Conservation (phyloP, 176 grass and related monocot species). For the Oryza australiensis region DNA sequence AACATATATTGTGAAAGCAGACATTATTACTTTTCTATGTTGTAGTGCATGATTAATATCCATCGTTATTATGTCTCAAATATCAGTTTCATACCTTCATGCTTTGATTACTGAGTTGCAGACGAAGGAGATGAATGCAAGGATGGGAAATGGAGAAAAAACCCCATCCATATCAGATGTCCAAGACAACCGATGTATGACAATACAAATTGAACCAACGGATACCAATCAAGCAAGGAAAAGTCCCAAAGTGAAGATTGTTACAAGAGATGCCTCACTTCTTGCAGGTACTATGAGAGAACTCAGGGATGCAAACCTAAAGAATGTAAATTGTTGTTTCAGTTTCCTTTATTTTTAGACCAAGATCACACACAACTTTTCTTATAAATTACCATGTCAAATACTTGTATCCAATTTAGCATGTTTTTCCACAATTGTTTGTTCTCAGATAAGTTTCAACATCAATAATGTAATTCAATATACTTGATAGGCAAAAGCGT, state of each 20-base stretch:
- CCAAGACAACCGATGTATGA: slow-evolving; percentile 30
- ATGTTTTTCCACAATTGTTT: not conserved
- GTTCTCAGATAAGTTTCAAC: not conserved
- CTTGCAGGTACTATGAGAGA: slow-evolving; percentile 48
- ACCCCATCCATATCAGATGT: slow-evolving; percentile 26
- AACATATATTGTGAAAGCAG: not conserved
- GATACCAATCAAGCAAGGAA: slow-evolving; percentile 40
- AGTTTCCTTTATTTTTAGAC: not conserved
- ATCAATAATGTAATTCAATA: not conserved
- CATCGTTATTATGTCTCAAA: not conserved
- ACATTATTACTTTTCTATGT: not conserved
- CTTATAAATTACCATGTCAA: not conserved
- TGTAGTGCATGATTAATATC: not conserved
- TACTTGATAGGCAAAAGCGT: not conserved
- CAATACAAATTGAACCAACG: slow-evolving; percentile 52
- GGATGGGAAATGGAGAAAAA: slow-evolving; percentile 44
- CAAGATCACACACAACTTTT: not conserved
- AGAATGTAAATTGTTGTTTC: not conserved
- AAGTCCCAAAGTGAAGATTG: slow-evolving; percentile 41
- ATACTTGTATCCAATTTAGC: not conserved
- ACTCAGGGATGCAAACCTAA: not conserved
- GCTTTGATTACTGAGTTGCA: slow-evolving; percentile 36
- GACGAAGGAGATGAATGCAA: slow-evolving; percentile 85
- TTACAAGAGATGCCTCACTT: slow-evolving; percentile 42
- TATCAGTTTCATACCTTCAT: not conserved